Evolutionary conservation across 2,329 filamentous ascomycete genomes (phyloP).

Genomic region (Cercospora janseana): DNA sequence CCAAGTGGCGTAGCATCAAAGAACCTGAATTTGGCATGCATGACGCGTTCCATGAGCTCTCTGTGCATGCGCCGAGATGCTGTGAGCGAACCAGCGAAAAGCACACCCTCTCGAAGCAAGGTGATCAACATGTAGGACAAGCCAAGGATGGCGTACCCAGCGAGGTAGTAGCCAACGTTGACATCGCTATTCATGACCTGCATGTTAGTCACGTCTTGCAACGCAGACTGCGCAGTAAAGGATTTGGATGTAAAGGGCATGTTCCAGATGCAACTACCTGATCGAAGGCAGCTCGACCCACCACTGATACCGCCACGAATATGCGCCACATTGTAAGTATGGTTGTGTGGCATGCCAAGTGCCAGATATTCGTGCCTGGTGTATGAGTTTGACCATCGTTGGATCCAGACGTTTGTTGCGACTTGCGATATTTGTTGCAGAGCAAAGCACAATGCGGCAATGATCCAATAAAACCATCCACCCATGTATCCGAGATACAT

Average conservation of each 20-base stretch:
- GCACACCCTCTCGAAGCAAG: conserved; percentile 76
- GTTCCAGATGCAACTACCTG: conserved; percentile 52
- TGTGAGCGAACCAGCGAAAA: conserved; percentile 87
- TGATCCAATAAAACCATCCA: conserved; percentile 91
- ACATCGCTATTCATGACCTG: conserved; percentile 47
- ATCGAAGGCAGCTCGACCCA: conserved; percentile 49
- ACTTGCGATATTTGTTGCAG: conserved; percentile 82
- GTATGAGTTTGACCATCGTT: conserved; percentile 92
- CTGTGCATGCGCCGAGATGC: conserved; percentile 84
- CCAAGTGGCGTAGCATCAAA: conserved; percentile 95
- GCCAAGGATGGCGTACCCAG: conserved; percentile 78
- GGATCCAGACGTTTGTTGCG: conserved; percentile 90
- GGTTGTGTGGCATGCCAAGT: conserved; percentile 12
- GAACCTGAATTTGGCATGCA: conserved; percentile 92
- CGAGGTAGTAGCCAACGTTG: conserved; percentile 78
- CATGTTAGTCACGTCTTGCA: conserved; percentile 24
- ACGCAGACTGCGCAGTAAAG: conserved; percentile 9
- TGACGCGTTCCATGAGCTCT: conserved; percentile 72
- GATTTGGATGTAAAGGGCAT: conserved; percentile 34
- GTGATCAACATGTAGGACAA: conserved; percentile 75
- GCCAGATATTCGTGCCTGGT: conserved; percentile 46
- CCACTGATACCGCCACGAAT: conserved; percentile 43
- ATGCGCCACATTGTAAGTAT: conserved; percentile 43
- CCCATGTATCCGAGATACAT: conserved; percentile 91
- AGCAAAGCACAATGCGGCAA: conserved; percentile 71